A percentile compares a stretch with the other conserved stretches of the same genome.
Conservation (phyloP, 805 yeast genomes). For the Candida hispaniensis region DNA sequence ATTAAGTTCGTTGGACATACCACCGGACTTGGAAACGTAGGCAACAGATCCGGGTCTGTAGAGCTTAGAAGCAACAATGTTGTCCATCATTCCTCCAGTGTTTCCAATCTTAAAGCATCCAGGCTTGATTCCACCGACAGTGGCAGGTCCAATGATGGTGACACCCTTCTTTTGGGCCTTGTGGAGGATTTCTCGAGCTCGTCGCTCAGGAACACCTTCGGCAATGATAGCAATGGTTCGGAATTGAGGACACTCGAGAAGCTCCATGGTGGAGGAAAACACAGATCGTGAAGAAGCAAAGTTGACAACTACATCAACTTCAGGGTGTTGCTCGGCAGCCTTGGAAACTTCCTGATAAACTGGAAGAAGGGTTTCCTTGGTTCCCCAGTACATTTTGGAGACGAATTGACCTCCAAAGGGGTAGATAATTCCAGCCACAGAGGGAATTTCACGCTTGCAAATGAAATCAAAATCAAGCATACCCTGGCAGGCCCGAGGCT, state of each 20-base stretch:
- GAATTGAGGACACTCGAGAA: slow-evolving; percentile 37
- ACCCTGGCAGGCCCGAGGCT: slow-evolving; percentile 40
- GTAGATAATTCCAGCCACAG: slow-evolving; percentile 39
- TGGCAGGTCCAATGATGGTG: slow-evolving; percentile 39
- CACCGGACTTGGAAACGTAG: slow-evolving; percentile 39
- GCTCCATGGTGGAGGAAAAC: slow-evolving; percentile 38
- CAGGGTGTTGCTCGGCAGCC: slow-evolving; percentile 37
- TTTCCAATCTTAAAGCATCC: slow-evolving; percentile 40
- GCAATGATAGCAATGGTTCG: slow-evolving; percentile 39
- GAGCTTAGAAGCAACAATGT: slow-evolving; percentile 38
- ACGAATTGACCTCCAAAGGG: slow-evolving; percentile 39
- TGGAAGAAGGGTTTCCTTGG: slow-evolving; percentile 37
- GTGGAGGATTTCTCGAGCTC: slow-evolving; percentile 37
- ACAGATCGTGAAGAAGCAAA: slow-evolving; percentile 39
- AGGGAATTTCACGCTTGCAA: slow-evolving; percentile 36
- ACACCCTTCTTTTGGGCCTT: slow-evolving; percentile 37
- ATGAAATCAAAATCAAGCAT: slow-evolving; percentile 40
- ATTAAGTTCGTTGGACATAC: slow-evolving; percentile 40
- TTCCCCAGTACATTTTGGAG: slow-evolving; percentile 41
- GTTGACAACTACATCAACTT: slow-evolving; percentile 39
- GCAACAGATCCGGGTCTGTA: slow-evolving; percentile 41
- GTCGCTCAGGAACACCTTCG: slow-evolving; percentile 41
- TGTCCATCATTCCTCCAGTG: slow-evolving; percentile 43
- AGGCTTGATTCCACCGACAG: slow-evolving; percentile 41
- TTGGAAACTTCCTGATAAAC: slow-evolving; percentile 35